Conservation (phyloP, 768 basidiomycete species). For the Porphyrellus cyaneotinctus region DNA sequence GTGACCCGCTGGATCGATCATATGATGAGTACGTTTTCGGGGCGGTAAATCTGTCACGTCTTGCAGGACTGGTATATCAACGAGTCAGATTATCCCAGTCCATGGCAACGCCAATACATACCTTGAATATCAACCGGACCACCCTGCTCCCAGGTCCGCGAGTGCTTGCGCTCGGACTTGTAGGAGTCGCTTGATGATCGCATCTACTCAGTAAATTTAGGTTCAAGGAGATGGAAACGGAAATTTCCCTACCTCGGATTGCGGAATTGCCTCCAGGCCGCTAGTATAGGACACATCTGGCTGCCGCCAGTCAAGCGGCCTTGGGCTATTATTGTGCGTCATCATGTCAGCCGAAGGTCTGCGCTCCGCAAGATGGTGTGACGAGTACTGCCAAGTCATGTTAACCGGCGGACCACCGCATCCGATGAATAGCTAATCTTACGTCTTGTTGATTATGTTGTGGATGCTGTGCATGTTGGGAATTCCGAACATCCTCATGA, state of each 20-base stretch:
- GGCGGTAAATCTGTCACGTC: conserved; percentile 51
- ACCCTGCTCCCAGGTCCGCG: conserved; percentile 58
- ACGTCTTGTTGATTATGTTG: conserved; percentile 33
- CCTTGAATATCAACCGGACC: conserved; percentile 33
- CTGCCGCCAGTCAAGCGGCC: conserved; percentile 32
- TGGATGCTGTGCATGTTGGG: conserved; percentile 29
- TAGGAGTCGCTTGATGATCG: conserved; percentile 37
- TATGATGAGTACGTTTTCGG: conserved; percentile 63
- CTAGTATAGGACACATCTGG: conserved; percentile 30
- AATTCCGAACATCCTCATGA: conserved; percentile 29
- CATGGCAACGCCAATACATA: conserved; percentile 12
- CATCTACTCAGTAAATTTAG: conserved; percentile 33
- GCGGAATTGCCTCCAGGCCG: conserved; percentile 29
- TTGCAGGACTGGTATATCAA: conserved; percentile 31
- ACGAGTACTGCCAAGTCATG: conserved; percentile 26
- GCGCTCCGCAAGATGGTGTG: conserved; percentile 33
- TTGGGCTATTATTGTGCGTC: conserved; percentile 33
- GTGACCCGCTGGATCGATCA: conserved; percentile 53
- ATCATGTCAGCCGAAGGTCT: conserved; percentile 32
- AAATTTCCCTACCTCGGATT: conserved; percentile 31
- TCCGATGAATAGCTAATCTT: conserved; percentile 21
- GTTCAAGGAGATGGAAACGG: conserved; percentile 11
- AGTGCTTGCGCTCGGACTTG: conserved; percentile 52
- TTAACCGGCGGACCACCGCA: conserved; percentile 17
- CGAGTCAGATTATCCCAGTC: conserved; percentile 7